Evolutionary conservation across 2,329 filamentous ascomycete genomes (phyloP).

Genomic region (Penicillium sp.): DNA sequence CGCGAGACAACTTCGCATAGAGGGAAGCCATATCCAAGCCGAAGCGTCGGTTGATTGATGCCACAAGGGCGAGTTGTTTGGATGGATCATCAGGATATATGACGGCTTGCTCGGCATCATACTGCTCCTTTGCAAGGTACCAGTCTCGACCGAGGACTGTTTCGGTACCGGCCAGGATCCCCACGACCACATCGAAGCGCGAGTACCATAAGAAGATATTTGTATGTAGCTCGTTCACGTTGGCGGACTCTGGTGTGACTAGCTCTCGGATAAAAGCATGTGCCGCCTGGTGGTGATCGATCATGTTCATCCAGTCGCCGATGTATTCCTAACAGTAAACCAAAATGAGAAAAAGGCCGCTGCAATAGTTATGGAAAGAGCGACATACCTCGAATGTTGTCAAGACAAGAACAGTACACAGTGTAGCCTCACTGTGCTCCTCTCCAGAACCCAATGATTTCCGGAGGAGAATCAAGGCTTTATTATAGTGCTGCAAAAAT

Average conservation of each 20-base stretch:
- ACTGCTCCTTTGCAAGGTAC: conserved; percentile 59
- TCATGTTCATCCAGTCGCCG: conserved; percentile 88
- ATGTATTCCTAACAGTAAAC: conserved; percentile 65
- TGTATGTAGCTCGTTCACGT: conserved; percentile 60
- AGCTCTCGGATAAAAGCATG: conserved; percentile 68
- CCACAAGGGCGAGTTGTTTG: conserved; percentile 59
- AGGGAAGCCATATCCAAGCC: conserved; percentile 72
- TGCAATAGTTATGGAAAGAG: neutral
- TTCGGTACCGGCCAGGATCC: conserved; percentile 70
- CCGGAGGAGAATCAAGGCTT: conserved; percentile 69
- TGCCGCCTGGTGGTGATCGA: conserved; percentile 85
- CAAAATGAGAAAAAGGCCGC: conserved; percentile 1
- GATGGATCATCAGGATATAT: conserved; percentile 54
- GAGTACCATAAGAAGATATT: conserved; percentile 81
- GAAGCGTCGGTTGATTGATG: conserved; percentile 60
- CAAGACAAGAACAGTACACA: conserved; percentile 81
- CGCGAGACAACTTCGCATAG: conserved; percentile 59
- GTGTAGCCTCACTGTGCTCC: conserved; percentile 61
- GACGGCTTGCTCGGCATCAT: conserved; percentile 52
- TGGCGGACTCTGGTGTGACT: conserved; percentile 66
- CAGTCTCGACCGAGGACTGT: conserved; percentile 67
- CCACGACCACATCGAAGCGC: conserved; percentile 76
- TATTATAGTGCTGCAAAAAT: conserved; percentile 85
- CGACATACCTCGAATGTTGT: conserved; percentile 76
- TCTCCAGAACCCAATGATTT: conserved; percentile 62